phyloP scores from a whole-genome alignment of 2,329 filamentous ascomycete genomes.

The Ascochyta pisi region DNA sequence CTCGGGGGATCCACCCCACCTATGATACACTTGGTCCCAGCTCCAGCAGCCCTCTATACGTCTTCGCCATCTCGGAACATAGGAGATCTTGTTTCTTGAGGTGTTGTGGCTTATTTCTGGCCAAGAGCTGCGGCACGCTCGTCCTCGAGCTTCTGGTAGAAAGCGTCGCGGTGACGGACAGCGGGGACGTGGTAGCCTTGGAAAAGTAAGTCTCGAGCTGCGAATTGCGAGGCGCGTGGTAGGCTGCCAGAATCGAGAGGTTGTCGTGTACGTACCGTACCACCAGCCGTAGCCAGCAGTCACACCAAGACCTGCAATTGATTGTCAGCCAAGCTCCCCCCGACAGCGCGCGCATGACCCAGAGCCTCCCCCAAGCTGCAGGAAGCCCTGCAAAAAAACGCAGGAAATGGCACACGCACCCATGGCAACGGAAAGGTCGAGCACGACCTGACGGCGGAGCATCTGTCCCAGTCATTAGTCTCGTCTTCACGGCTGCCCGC shows the following conservation, averaged over 20 bases:
- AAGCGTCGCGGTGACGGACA: conserved; percentile 67
- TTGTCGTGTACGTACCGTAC: conserved; percentile 62
- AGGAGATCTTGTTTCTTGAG: conserved; percentile 33
- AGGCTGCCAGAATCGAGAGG: neutral
- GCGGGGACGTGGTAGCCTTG: conserved; percentile 69
- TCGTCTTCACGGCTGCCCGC: conserved; percentile 17
- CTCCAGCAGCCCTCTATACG: conserved; percentile 34
- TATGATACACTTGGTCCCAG: conserved; percentile 44
- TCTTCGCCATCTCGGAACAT: conserved; percentile 32
- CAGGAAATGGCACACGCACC: conserved; percentile 57
- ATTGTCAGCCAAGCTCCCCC: conserved; percentile 33
- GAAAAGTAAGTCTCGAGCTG: conserved; percentile 10
- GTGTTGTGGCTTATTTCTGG: conserved; percentile 38
- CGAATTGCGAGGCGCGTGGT: neutral
- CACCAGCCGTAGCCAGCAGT: conserved; percentile 70
- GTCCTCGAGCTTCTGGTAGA: conserved; percentile 69
- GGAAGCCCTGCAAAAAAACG: neutral
- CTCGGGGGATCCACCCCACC: conserved; percentile 31
- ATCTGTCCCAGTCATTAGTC: conserved; percentile 58
- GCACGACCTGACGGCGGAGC: conserved; percentile 69
- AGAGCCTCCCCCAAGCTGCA: conserved; percentile 9
- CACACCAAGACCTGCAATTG: conserved; percentile 63
- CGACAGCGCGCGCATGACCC: conserved; percentile 6
- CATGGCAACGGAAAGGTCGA: conserved; percentile 70
- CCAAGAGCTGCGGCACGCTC: conserved; percentile 61